These are phyloP conservation scores for Pezicula carpinea DNA, from an alignment of 2,329 filamentous ascomycete genomes.

Conservation along the genomic window DNA sequence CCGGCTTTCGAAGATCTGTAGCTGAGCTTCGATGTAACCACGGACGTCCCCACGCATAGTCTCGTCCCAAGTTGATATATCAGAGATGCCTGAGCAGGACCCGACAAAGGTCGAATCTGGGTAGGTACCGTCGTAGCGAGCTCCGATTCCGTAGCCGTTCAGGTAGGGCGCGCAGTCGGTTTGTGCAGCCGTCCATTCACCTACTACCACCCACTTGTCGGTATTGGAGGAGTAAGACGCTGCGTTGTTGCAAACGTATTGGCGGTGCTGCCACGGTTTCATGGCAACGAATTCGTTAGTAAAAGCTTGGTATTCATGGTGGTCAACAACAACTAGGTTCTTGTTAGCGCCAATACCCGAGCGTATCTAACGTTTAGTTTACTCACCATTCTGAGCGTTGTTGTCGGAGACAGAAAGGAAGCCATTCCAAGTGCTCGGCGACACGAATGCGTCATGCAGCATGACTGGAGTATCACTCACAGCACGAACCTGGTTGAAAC, in stretches of 20 bases:
- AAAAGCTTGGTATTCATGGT: constrained; percentile 67
- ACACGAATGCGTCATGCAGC: constrained; percentile 52
- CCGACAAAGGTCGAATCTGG: constrained; percentile 43
- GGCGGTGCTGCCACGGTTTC: constrained; percentile 46
- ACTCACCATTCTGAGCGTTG: constrained; percentile 34
- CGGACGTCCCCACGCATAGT: constrained; percentile 40
- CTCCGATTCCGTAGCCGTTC: constrained; percentile 54
- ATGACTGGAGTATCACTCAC: constrained; percentile 46
- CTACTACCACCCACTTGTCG: constrained; percentile 64
- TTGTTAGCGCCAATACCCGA: constrained; percentile 46
- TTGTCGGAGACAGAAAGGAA: constrained; percentile 48
- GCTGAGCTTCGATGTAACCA: constrained; percentile 50
- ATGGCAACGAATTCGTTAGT: constrained; percentile 43
- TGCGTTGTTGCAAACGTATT: constrained; percentile 50
- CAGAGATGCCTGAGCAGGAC: constrained; percentile 47
- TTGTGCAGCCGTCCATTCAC: constrained; percentile 66
- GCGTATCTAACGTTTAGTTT: constrained; percentile 41
- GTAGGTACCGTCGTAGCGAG: constrained; percentile 52
- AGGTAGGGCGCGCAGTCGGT: constrained; percentile 51
- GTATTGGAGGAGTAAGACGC: constrained; percentile 40
- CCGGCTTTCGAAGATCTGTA: constrained; percentile 44
- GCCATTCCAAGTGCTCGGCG: constrained; percentile 54
- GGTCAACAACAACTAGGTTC: constrained; percentile 46
- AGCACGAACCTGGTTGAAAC: constrained; percentile 40
- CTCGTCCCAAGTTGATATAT: constrained; percentile 39